Percentiles rank a stretch among this genome's conserved stretches.
Conservation (phyloP, 2,329 filamentous ascomycete species). For the Xylaria sp. region DNA sequence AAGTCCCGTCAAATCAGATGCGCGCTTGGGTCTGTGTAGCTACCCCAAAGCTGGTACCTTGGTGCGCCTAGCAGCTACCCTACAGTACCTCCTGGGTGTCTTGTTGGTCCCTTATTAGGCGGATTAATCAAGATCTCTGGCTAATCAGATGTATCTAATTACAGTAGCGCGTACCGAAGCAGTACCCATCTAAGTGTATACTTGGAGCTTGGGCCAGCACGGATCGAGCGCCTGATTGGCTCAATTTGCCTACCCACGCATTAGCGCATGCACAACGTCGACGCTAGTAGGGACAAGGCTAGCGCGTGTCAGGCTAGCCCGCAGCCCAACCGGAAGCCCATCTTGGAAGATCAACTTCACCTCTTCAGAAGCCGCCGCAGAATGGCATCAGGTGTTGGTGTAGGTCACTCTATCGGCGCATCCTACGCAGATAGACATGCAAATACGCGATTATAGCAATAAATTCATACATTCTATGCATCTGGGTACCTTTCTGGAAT, state of each 20-base stretch:
- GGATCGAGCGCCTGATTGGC: not conserved
- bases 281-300: not conserved
- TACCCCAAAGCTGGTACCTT: not conserved
- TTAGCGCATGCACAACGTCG: not conserved
- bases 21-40: constrained; percentile 10
- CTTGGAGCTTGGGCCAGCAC: not conserved
- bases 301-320: not conserved
- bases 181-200: not conserved
- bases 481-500: too few relatives aligned
- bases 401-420: too few relatives aligned
- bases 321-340: too few relatives aligned
- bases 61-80: not conserved
- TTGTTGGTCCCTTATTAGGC: too few relatives aligned
- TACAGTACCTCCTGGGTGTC: too few relatives aligned
- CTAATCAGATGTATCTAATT: not conserved
- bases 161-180: not conserved
- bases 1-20: constrained; percentile 7
- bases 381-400: too few relatives aligned
- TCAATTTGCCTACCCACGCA: not conserved
- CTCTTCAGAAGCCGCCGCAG: too few relatives aligned
- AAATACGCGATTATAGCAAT: too few relatives aligned
- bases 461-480: too few relatives aligned
- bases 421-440: too few relatives aligned
- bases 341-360: too few relatives aligned
- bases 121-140: too few relatives aligned